Percentiles rank a stretch among this genome's conserved stretches.
Conservation (phyloP, 2,329 filamentous ascomycete genomes). For the Chaetomiaceae sp. region DNA sequence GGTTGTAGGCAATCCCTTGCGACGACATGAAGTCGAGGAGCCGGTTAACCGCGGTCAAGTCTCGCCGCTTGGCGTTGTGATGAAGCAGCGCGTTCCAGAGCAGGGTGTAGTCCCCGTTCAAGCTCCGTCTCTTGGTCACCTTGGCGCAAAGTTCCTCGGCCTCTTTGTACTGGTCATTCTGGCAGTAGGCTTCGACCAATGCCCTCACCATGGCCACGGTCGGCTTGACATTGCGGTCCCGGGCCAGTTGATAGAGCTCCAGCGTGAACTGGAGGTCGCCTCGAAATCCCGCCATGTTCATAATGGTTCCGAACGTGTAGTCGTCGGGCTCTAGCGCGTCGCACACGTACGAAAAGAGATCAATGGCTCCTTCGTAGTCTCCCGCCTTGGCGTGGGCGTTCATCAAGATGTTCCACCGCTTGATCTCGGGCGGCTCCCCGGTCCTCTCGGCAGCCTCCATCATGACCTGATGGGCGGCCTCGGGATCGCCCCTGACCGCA, state of each 20-base stretch:
- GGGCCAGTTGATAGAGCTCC: slow-evolving; percentile 60
- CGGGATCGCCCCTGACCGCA: slow-evolving; percentile 62
- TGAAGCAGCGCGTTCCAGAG: slow-evolving; percentile 78
- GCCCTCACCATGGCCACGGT: slow-evolving; percentile 56
- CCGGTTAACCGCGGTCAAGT: slow-evolving; percentile 45
- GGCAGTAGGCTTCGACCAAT: slow-evolving; percentile 64
- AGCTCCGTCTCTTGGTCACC: slow-evolving; percentile 46
- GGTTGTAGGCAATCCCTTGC: slow-evolving; percentile 43
- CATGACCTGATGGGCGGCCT: slow-evolving; percentile 57
- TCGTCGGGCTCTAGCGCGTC: slow-evolving; percentile 50
- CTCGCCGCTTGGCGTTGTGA: slow-evolving; percentile 61
- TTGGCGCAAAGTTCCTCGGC: slow-evolving; percentile 58
- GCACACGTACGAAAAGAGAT: slow-evolving; percentile 58
- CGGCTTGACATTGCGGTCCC: slow-evolving; percentile 46
- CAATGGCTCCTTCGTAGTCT: slow-evolving; percentile 62
- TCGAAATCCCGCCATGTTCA: slow-evolving; percentile 64
- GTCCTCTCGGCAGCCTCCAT: slow-evolving; percentile 52
- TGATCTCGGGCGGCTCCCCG: slow-evolving; percentile 49
- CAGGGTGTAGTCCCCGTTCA: slow-evolving; percentile 48
- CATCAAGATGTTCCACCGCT: slow-evolving; percentile 73
- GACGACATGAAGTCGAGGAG: slow-evolving; percentile 47
- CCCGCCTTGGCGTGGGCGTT: slow-evolving; percentile 63
- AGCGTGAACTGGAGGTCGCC: slow-evolving; percentile 70
- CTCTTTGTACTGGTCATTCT: slow-evolving; percentile 48
- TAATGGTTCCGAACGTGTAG: slow-evolving; percentile 66